Base-by-base conservation (phyloP, 495 filamentous ascomycete genomes). In the Xylaria castorea region DNA sequence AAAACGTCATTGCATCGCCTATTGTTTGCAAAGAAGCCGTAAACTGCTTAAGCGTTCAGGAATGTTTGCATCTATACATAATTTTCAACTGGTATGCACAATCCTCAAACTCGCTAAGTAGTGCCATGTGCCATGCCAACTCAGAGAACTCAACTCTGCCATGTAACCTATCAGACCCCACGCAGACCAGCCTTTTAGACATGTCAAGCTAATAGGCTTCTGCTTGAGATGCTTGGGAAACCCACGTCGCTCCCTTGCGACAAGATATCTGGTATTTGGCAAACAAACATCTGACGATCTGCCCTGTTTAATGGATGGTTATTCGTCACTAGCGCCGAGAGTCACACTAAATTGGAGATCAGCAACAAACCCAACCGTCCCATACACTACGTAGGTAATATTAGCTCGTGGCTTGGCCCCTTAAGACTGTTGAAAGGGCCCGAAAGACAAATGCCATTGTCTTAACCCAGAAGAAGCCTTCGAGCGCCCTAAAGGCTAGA, bases 81-180 rank as follows among this genome's bases (percentile, higher is more conserved):
- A 42, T 18, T 63, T 62, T 7, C 58, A 63, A 70, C 50, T 70
- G 67, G 67, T 42, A 70, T 40, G 67, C 40, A 50, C 0, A 25
- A 62, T 3, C 38, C n/a, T 53, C 67, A 36, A 8, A 62, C 50
- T 34, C 66, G 40, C 20, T 20, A 53, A 36, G 46, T 50, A 53
- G 51, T 57, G 66, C 22, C 46, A 55, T 48, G 7, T 61, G 14
- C 22, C 68, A 64, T 65, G 69, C 69, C 69, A 71, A 48, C 69
- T 64, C 60, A 71, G 46, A 65, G 12, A 50, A 25, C 34, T 55
- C 20, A 22, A 42, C 34, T 38, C 57, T 34, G 40, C 68, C 68
- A 55, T 53, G 53, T 20, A 71, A 55, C 46, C 8, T 55, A 30
- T 70, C 1, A 20, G n/a, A 44, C 57, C 48, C 60, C 48, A 71